Base-by-base conservation (phyloP, 148 eudicot species). In the Chenopodium quinoa region DNA sequence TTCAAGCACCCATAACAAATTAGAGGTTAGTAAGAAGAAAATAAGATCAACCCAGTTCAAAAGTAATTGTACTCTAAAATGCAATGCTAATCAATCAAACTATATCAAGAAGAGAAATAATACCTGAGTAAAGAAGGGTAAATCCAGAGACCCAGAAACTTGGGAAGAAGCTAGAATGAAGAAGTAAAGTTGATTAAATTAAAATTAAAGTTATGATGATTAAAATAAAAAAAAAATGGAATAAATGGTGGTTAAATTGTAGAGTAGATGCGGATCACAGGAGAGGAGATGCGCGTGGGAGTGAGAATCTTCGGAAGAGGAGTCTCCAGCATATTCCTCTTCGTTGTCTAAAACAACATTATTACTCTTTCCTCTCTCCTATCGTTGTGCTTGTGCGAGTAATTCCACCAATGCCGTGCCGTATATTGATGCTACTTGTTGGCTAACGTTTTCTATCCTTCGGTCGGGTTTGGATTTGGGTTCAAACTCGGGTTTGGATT, bases 201-300 rank as follows among this genome's bases (percentile, higher is more conserved):
- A 23, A 72, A n/a, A 80, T 3, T 13, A 23, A 9, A 32, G 52
- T 9, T 9, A 32, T 37, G 27, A 58, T 71, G 8, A 31, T n/a
- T 16, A 54, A n/a, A 71, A n/a, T 10, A 23, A 75, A 56, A 60
- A 23, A 75, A 56, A 23, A 40, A 1, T 13, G 4, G 19, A 0
- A 31, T 29, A 56, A 75, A 27, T 4, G 14, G 47, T 9, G 60
- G 20, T 27, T 20, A 25, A 46, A 44, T 9, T 22, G 54, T 13
- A 56, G 50, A 71, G 2, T 70, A 80, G 82, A 80, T 80, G 82
- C 82, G 82, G 44, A 80, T 80, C 82, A 72, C 34, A 56, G 75
- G 44, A 4, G 13, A 16, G 13, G 81, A 68, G 67, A 80, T 37
- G 67, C 68, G 82, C 58, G 70, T 40, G 67, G 82, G 58, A 17